Evolutionary conservation across 805 yeast genomes (phyloP), one percentile per base, ranked within the genome.

Genomic region (Ogataea thermomethanolica): DNA sequence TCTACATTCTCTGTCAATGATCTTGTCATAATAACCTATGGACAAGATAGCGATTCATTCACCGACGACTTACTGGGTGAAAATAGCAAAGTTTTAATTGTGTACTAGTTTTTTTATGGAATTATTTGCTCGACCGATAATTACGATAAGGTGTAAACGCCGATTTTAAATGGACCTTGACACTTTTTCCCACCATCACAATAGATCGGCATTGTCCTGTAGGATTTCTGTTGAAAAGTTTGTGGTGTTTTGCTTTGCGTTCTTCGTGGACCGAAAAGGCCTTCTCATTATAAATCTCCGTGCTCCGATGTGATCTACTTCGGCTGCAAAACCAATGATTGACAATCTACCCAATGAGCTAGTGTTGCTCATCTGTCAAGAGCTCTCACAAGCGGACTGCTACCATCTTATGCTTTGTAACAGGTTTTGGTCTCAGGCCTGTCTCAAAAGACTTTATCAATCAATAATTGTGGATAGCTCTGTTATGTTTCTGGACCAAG

Each of bases 281-380:
- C 20, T 4, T 17, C 20, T 17, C 20, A 17, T 4, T 17, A 17
- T 17, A 17, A 17, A 17, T 17, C 20, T 17, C 20, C 20, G 20
- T 17, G 5, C 20, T 17, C 20, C 20, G 20, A 17, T 17, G 20
- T 17, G 20, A 17, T 5, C 20, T 4, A 17, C 20, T 17, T 17
- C 5, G 20, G 20, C 5, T 17, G 20, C 20, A 17, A 17, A n/a
- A n/a, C 14, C 2, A 3, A 59, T 59, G 64, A 14, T 59, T 5
- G 52, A 51, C 7, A n/a, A n/a, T 6, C 35, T 59, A 8, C 64
- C 64, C 4, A 12, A 27, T 5, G 64, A 59, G 42, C 15, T 59
- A 3, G 48, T 48, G 15, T 8, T 37, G 8, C 32, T 38, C 21
- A 44, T 59, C 8, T 41, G 49, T 13, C 45, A 46, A 3, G 7